phyloP scores from a whole-genome alignment of 1,284 basidiomycete species.

The Moesziomyces antarcticus region DNA sequence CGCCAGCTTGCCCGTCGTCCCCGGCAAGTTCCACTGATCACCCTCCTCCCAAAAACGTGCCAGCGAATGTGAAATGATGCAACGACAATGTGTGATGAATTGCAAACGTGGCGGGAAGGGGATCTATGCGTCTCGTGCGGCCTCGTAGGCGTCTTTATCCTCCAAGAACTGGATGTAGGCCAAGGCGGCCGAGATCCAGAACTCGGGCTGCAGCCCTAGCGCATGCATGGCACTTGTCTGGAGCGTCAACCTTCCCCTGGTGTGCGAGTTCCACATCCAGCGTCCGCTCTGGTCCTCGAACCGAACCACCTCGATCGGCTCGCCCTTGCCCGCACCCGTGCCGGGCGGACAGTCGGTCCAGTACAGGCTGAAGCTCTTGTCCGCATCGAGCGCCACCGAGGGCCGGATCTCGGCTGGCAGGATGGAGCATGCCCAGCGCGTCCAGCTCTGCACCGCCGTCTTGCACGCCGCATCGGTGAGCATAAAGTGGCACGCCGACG shows the following conservation, averaged over 20 bases:
- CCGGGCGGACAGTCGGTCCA: slow-evolving; percentile 44
- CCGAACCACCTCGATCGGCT: slow-evolving; percentile 43
- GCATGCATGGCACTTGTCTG: slow-evolving; percentile 51
- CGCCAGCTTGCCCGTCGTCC: slow-evolving; percentile 78
- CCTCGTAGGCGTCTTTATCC: slow-evolving; percentile 47
- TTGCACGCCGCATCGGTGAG: slow-evolving; percentile 1
- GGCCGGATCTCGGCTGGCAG: slow-evolving; percentile 53
- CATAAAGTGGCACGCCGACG: background rate
- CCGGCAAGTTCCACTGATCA: slow-evolving; percentile 71
- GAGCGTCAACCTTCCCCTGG: slow-evolving; percentile 40
- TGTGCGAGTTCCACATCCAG: slow-evolving; percentile 57
- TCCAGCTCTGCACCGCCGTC: slow-evolving; percentile 36
- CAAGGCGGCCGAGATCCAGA: slow-evolving; percentile 55
- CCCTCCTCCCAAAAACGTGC: background rate
- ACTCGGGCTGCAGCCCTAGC: slow-evolving; percentile 48
- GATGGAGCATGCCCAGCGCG: slow-evolving; percentile 52
- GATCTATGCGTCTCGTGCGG: slow-evolving; percentile 26
- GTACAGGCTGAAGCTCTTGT: slow-evolving; percentile 53
- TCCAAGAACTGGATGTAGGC: slow-evolving; percentile 61
- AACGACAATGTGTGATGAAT: background rate
- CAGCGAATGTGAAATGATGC: background rate
- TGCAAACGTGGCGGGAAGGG: background rate
- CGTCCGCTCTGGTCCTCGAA: slow-evolving; percentile 53
- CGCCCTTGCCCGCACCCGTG: background rate
- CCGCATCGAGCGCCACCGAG: slow-evolving; percentile 43